These are phyloP conservation scores for Neovahlkampfia damariscottae DNA, from an alignment of 78 protist species.

Conservation along the genomic window DNA sequence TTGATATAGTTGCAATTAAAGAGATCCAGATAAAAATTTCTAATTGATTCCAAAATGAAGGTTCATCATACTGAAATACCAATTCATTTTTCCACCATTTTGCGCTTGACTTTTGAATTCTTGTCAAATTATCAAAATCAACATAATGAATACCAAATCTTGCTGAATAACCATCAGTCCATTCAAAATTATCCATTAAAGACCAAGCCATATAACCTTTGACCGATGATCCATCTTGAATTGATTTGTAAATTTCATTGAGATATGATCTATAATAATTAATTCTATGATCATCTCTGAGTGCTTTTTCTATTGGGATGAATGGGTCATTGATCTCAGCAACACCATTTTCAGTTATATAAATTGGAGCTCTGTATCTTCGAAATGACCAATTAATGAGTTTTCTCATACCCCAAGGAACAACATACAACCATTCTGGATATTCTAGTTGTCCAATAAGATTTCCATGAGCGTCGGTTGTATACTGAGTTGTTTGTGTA, in stretches of 20 bases:
- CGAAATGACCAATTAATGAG: conserved; percentile 16
- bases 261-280: background rate
- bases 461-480: background rate
- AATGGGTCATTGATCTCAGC: background rate
- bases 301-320: conserved; percentile 1
- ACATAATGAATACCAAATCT: conserved; percentile 46
- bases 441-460: conserved; percentile 9
- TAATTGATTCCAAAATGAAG: too few species aligned
- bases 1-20: too few species aligned
- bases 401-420: conserved; percentile 39
- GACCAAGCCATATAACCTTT: conserved; percentile 36
- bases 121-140: conserved; percentile 13
- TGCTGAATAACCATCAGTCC: conserved; percentile 42
- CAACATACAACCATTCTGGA: conserved; percentile 25
- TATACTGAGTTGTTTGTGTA: background rate
- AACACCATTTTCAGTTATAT: conserved; percentile 54
- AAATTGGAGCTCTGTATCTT: conserved; percentile 22
- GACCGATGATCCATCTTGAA: background rate
- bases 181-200: conserved; percentile 40
- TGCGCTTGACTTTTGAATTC: background rate
- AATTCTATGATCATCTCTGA: conserved; percentile 1
- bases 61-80: too few species aligned
- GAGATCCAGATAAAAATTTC: too few species aligned
- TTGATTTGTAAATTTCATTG: background rate
- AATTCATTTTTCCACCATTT: too few species aligned